Evolutionary conservation across 2,329 filamentous ascomycete genomes (phyloP).

Genomic region (Botrytis fabae): DNA sequence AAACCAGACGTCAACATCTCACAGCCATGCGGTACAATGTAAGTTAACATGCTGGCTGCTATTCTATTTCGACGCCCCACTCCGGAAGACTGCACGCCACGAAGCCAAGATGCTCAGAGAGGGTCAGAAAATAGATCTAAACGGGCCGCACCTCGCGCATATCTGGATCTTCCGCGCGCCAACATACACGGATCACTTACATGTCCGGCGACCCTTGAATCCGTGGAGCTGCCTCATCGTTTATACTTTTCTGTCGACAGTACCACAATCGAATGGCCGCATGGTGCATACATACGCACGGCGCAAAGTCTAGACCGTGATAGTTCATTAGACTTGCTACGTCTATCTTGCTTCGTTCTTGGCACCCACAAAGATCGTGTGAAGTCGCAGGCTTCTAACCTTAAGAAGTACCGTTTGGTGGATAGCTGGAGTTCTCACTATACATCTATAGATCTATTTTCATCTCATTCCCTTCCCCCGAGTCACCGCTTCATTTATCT

Average conservation of each 20-base stretch:
- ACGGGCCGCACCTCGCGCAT: slow-evolving; percentile 22
- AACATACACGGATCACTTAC: slow-evolving; percentile 14
- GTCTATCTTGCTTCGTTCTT: not conserved
- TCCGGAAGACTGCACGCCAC: slow-evolving; percentile 6
- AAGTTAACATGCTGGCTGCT: slow-evolving; percentile 5
- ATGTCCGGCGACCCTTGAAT: not conserved
- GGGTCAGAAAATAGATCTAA: slow-evolving; percentile 18
- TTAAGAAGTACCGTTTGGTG: not conserved
- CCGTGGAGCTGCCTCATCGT: slow-evolving; percentile 15
- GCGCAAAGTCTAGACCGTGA: not conserved
- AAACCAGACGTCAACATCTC: slow-evolving; percentile 4
- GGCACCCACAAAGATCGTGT: not conserved
- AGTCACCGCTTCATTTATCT: not conserved
- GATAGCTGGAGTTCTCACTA: not conserved
- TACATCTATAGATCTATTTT: slow-evolving; percentile 6
- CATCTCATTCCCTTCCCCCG: not conserved
- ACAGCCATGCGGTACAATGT: not conserved
- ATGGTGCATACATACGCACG: not conserved
- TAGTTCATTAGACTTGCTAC: not conserved
- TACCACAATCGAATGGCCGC: not conserved
- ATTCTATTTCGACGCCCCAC: slow-evolving; percentile 13
- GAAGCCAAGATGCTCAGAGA: not conserved
- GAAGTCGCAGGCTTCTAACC: not conserved
- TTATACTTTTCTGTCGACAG: not conserved
- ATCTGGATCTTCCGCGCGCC: slow-evolving; percentile 19